phyloP scores from a whole-genome alignment of 1,284 basidiomycete genomes.

The Cutaneotrichosporon spelunceum region DNA sequence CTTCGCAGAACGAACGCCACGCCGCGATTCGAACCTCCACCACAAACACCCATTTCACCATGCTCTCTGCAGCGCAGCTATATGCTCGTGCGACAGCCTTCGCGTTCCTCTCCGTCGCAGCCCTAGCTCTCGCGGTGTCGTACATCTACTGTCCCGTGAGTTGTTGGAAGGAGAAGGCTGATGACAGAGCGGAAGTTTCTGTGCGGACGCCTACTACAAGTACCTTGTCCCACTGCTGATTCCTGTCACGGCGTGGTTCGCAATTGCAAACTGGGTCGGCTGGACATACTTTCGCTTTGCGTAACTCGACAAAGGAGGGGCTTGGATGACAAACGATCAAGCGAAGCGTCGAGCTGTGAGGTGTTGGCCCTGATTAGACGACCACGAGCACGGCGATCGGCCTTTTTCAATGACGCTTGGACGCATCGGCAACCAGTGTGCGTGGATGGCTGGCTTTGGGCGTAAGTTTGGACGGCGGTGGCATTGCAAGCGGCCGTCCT shows the following conservation, averaged over 20 bases:
- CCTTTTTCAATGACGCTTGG: too few relatives aligned
- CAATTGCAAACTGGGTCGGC: constrained; percentile 94
- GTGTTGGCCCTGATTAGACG: too few relatives aligned
- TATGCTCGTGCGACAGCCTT: constrained; percentile 10
- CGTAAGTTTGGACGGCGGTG: too few relatives aligned
- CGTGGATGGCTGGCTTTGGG: too few relatives aligned
- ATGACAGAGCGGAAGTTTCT: neutral
- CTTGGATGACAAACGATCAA: neutral
- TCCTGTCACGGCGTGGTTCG: constrained; percentile 77
- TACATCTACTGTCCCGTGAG: constrained; percentile 20
- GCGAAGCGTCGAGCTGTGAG: too few relatives aligned
- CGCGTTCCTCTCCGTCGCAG: neutral
- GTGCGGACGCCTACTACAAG: constrained; percentile 76
- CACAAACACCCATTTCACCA: neutral
- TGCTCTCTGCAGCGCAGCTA: constrained; percentile 8
- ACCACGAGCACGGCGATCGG: too few relatives aligned
- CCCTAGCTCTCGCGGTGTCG: constrained; percentile 13
- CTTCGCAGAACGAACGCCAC: too few relatives aligned
- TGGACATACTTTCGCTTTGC: constrained; percentile 93
- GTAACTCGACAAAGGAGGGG: neutral
- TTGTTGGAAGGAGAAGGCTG: neutral
- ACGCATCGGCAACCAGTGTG: too few relatives aligned
- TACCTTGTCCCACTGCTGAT: constrained; percentile 75
- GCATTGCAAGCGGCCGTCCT: too few relatives aligned
- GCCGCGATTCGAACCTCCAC: neutral